A percentile compares a stretch with the other conserved stretches of the same genome.
Evolutionary conservation across 2,329 filamentous ascomycete genomes (phyloP).

Genomic region (Epichloe coenophiala): DNA sequence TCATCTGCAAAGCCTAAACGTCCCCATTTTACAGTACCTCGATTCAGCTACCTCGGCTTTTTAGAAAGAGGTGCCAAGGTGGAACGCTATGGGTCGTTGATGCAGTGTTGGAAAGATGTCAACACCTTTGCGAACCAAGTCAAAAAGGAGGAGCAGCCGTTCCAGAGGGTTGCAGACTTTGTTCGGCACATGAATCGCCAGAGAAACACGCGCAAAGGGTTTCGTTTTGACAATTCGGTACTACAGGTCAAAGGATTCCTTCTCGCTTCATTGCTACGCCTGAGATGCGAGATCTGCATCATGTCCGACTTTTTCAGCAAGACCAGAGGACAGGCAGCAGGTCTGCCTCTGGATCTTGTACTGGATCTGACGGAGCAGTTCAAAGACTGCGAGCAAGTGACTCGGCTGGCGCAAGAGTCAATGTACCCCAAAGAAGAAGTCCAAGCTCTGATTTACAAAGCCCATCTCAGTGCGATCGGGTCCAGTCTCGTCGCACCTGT

Average conservation of each 20-base stretch:
- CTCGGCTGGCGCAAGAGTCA: constrained; percentile 21
- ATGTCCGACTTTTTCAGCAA: constrained; percentile 25
- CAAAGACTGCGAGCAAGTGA: constrained; percentile 25
- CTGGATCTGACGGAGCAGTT: constrained; percentile 20
- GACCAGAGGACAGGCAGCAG: constrained; percentile 2
- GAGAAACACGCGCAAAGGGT: constrained; percentile 10
- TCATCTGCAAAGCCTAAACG: not conserved
- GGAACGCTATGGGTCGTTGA: not conserved
- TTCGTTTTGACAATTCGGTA: constrained; percentile 21
- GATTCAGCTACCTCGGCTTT: not conserved
- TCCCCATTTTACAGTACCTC: not conserved
- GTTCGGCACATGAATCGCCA: constrained; percentile 26
- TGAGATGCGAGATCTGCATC: constrained; percentile 35
- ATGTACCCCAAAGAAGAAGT: constrained; percentile 28
- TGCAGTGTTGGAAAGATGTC: constrained; percentile 6
- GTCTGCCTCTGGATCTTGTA: constrained; percentile 2
- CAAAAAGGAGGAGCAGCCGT: constrained; percentile 33
- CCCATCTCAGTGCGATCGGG: constrained; percentile 16
- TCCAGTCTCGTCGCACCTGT: constrained; percentile 22
- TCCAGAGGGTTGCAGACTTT: constrained; percentile 30
- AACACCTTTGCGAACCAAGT: constrained; percentile 15
- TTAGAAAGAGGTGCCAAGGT: not conserved
- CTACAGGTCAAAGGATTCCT: constrained; percentile 25
- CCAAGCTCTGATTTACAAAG: constrained; percentile 37
- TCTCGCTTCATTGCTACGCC: constrained; percentile 27